Conservation (phyloP, 768 basidiomycete genomes). For the Leucocoprinus leucothites region DNA sequence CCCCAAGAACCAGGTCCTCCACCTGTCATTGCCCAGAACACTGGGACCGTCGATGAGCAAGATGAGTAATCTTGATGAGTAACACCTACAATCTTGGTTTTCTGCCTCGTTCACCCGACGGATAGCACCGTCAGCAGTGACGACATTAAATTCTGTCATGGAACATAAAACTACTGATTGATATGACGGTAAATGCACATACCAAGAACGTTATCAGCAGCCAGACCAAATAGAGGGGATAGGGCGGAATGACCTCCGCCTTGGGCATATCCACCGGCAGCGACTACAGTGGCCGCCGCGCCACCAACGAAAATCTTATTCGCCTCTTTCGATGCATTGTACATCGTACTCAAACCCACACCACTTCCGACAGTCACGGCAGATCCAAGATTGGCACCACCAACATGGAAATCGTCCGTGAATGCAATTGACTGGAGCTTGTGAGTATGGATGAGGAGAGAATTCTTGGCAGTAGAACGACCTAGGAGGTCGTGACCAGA, state of each 20-base stretch:
- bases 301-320: slow-evolving; percentile 22
- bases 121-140: slow-evolving; percentile 27
- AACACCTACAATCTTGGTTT: slow-evolving; percentile 21
- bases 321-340: slow-evolving; percentile 17
- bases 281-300: slow-evolving; percentile 19
- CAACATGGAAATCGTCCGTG: neutral
- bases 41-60: slow-evolving; percentile 5
- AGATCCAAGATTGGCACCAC: neutral
- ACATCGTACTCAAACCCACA: slow-evolving; percentile 18
- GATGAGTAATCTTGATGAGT: neutral
- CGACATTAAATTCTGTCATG: slow-evolving; percentile 23
- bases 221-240: slow-evolving; percentile 24
- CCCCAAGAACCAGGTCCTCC: slow-evolving; percentile 34
- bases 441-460: too few relatives aligned
- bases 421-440: too few relatives aligned
- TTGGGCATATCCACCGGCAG: slow-evolving; percentile 27
- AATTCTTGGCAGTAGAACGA: neutral
- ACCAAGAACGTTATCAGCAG: slow-evolving; percentile 20
- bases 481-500: neutral
- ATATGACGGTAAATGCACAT: neutral
- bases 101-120: slow-evolving; percentile 22
- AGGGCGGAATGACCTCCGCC: slow-evolving; percentile 27
- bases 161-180: neutral
- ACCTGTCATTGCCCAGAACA: slow-evolving; percentile 26
- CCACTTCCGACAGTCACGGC: slow-evolving; percentile 26